phyloP scores from a whole-genome alignment of 225 moss, liverwort and hornwort genomes.

The Ulota crispa region DNA sequence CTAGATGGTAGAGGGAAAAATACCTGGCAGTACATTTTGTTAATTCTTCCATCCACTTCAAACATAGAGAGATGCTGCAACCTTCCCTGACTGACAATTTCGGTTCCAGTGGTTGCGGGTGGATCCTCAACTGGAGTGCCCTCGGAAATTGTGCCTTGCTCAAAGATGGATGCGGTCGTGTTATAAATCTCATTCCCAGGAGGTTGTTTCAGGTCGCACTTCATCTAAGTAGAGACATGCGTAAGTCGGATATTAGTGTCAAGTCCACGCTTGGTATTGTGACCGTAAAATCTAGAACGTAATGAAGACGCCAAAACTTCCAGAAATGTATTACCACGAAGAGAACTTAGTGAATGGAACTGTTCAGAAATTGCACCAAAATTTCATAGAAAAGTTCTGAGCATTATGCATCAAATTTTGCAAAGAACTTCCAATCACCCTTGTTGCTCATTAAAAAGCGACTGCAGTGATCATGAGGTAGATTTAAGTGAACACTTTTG shows the following conservation, averaged over 20 bases:
- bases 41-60: conserved; percentile 90
- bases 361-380: background rate
- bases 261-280: background rate
- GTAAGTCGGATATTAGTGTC: conserved; percentile 7
- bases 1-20: background rate
- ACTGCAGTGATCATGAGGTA: background rate
- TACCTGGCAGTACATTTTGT: conserved; percentile 98
- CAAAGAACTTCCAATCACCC: conserved; percentile 6
- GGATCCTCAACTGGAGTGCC: conserved; percentile 37
- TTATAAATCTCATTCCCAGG: conserved; percentile 93
- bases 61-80: conserved; percentile 85
- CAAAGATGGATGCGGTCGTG: conserved; percentile 55
- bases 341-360: background rate
- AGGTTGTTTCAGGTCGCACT: conserved; percentile 81
- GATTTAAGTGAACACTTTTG: background rate
- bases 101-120: conserved; percentile 56
- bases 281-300: background rate
- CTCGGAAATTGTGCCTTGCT: conserved; percentile 42
- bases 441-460: background rate
- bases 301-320: background rate
- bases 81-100: conserved; percentile 33
- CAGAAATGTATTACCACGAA: background rate
- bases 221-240: conserved; percentile 50
- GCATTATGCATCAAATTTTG: background rate
- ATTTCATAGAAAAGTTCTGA: background rate